Evolutionary conservation across 495 filamentous ascomycete genomes (phyloP).

Genomic region (Cetradonia linearis): DNA sequence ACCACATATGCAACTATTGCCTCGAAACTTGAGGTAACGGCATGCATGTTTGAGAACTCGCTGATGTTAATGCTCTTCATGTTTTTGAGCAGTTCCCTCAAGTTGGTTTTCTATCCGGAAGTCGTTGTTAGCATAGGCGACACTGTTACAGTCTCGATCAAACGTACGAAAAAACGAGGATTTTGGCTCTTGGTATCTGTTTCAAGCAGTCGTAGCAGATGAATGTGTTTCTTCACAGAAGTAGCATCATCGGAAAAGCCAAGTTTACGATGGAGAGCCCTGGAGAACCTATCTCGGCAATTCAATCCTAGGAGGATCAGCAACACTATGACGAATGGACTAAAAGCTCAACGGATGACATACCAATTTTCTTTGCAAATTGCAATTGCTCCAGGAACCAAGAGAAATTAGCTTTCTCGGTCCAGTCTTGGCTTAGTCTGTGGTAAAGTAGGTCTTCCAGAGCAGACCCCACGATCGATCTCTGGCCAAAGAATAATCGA

Average conservation of each 20-base stretch:
- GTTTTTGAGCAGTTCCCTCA: neutral
- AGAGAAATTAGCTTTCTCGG: constrained; percentile 1
- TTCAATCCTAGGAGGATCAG: neutral
- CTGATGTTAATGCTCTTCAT: neutral
- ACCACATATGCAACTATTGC: neutral
- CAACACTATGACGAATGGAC: neutral
- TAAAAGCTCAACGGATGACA: neutral
- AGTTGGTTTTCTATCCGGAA: neutral
- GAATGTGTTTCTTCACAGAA: neutral
- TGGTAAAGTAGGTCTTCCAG: constrained; percentile 25
- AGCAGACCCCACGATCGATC: constrained; percentile 13
- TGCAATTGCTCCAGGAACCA: constrained; percentile 18
- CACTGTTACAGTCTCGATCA: too few species aligned
- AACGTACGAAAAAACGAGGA: neutral
- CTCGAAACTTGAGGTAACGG: neutral
- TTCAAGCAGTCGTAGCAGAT: neutral
- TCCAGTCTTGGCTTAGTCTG: constrained; percentile 20
- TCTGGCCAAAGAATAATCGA: neutral
- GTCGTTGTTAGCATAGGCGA: neutral
- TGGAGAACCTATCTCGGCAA: neutral
- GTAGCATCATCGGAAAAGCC: neutral
- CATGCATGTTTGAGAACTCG: neutral
- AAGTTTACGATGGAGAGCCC: neutral
- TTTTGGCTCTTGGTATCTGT: neutral
- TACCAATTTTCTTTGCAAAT: constrained; percentile 15